Base-by-base conservation (phyloP, 2,329 filamentous ascomycete genomes). In the Arthrobotrys sinensis region DNA sequence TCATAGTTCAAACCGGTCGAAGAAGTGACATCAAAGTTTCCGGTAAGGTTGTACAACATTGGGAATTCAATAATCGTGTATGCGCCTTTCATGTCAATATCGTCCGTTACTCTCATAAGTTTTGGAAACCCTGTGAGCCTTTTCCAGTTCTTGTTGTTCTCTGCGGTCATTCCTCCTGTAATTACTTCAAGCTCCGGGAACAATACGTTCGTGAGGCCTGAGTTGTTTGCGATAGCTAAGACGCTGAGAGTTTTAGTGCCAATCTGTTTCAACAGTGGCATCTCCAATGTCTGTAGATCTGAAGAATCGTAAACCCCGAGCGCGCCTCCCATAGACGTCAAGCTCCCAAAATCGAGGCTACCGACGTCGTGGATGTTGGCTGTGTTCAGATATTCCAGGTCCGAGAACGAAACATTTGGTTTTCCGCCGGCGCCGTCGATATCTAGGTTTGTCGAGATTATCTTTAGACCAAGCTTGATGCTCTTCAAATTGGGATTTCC, bases 321-420 rank as follows among this genome's bases (percentile, higher is more conserved):
- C 6, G 75, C 75, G 7, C 75, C 75, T 3, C 75, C 75, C 67
- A 78, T 67, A 0, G 36, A 55, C 36, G 16, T 64, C 1, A 78
- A 24, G 11, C 64, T 78, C 28, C 8, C 16, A 28, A 78, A 72
- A 50, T 68, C 53, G 7, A 72, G 60, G 5, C 40, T 40, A 21
- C 75, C 62, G 4, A 78, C 62, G 28, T 72, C 62, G 36, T 78
- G 75, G 28, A 78, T 78, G 32, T 78, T 78, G 32, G 75, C 75
- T 5, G 75, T 78, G 21, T 78, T 78, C 34, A 78, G 12, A 34
- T 78, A 78, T 5, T 38, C 45, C 14, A 78, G 24, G 12, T 66
- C 16, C 8, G 75, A 53, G 36, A 78, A 72, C 3, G 75, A 78
- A 14, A 78, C 46, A 32, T 67, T 72, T n/a, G 75, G 75, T 3